Conservation (phyloP, 2,329 filamentous ascomycete species). For the Diaporthe velutina region DNA sequence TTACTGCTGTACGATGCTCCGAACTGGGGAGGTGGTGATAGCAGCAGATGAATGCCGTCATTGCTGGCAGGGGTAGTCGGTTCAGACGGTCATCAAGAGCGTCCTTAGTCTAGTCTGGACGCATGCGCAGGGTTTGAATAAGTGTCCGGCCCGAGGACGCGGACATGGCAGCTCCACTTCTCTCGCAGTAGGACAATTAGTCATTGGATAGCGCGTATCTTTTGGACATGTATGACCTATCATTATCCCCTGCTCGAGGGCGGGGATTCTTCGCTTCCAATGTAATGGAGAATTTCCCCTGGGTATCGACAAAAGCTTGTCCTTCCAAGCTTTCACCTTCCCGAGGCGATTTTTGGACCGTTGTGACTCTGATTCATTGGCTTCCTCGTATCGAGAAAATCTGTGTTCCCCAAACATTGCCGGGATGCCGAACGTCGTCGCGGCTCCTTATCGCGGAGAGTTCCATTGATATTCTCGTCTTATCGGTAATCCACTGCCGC, state of each 20-base stretch:
- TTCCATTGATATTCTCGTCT: slow-evolving; percentile 6
- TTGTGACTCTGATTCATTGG: neutral
- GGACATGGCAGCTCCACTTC: neutral
- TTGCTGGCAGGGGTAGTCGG: neutral
- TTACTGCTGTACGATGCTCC: too few species aligned
- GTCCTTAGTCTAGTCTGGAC: neutral
- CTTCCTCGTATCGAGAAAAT: neutral
- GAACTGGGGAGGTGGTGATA: too few species aligned
- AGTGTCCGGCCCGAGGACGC: neutral
- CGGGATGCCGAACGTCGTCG: neutral
- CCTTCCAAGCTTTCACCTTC: neutral
- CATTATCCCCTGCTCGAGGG: neutral
- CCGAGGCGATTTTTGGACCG: neutral
- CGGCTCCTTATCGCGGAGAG: neutral
- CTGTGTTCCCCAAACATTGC: neutral
- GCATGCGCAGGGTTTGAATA: neutral
- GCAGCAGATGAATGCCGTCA: too few species aligned
- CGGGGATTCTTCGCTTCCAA: neutral
- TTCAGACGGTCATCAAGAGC: neutral
- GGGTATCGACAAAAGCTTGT: slow-evolving; percentile 7
- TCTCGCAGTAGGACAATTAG: neutral
- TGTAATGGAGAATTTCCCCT: neutral
- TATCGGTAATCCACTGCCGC: slow-evolving; percentile 2
- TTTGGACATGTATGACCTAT: neutral
- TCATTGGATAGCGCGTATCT: neutral